These are phyloP conservation scores for Rhodotorula paludigena DNA, from an alignment of 768 basidiomycete genomes.

Conservation along the genomic window DNA sequence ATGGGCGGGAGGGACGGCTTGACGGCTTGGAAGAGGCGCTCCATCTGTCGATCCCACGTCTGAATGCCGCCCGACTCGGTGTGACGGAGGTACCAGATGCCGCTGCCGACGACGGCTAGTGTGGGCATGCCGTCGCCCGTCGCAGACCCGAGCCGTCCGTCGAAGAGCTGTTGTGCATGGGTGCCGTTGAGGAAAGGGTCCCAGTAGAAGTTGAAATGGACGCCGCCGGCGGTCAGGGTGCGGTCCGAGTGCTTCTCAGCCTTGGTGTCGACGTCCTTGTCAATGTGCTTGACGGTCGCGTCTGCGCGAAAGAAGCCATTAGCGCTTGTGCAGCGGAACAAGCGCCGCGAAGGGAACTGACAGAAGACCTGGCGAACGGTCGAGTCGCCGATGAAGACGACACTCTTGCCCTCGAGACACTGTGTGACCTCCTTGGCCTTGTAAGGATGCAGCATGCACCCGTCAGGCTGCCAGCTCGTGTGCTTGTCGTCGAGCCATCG, in stretches of 20 bases:
- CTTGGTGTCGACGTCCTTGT: slow-evolving; percentile 50
- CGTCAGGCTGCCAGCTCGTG: slow-evolving; percentile 82
- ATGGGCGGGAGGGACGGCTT: slow-evolving; percentile 43
- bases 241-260: slow-evolving; percentile 69
- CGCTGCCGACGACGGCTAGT: slow-evolving; percentile 74
- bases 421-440: slow-evolving; percentile 54
- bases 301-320: slow-evolving; percentile 26
- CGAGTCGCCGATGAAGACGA: slow-evolving; percentile 81
- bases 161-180: slow-evolving; percentile 53
- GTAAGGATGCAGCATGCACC: slow-evolving; percentile 74
- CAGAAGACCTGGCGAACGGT: slow-evolving; percentile 71
- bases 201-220: slow-evolving; percentile 64
- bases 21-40: slow-evolving; percentile 56
- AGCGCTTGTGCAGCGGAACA: slow-evolving; percentile 50
- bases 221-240: slow-evolving; percentile 53
- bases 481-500: slow-evolving; percentile 67
- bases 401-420: slow-evolving; percentile 59
- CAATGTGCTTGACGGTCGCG: slow-evolving; percentile 51
- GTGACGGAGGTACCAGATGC: slow-evolving; percentile 84
- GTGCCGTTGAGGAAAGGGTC: slow-evolving; percentile 81
- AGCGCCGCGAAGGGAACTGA: slow-evolving; percentile 41
- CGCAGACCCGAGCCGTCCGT: slow-evolving; percentile 40
- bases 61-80: slow-evolving; percentile 65
- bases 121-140: slow-evolving; percentile 50
- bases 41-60: slow-evolving; percentile 71